Percentiles rank a stretch among this genome's conserved stretches.
phyloP scores from a whole-genome alignment of 768 basidiomycete species.

The Nidularia pulvinata region DNA sequence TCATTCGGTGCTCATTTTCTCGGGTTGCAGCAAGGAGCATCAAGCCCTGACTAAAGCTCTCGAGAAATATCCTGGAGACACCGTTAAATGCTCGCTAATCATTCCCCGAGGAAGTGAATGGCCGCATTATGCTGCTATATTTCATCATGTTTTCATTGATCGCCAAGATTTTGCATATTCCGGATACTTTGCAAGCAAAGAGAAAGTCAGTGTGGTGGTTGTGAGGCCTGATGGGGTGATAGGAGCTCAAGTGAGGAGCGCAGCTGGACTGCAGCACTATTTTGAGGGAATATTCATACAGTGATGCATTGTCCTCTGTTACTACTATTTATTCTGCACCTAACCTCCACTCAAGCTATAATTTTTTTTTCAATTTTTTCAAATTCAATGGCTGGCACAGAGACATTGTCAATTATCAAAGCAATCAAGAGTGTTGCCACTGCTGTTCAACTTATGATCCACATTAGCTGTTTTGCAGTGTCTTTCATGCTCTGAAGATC shows the following conservation, averaged over 20 bases:
- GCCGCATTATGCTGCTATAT: constrained; percentile 5
- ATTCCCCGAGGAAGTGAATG: not conserved
- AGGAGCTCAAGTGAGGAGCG: constrained; percentile 9
- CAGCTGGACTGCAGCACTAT: constrained; percentile 7
- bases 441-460: no score
- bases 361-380: no score
- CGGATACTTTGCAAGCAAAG: constrained; percentile 5
- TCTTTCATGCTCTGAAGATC: no score
- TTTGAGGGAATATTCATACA: constrained; percentile 9
- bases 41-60: not conserved
- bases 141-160: constrained; percentile 8
- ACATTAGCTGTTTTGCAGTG: no score
- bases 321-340: no score
- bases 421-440: no score
- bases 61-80: not conserved
- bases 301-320: no score
- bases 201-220: constrained; percentile 3
- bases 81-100: not conserved
- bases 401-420: no score
- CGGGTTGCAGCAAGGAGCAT: not conserved
- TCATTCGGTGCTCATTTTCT: not conserved
- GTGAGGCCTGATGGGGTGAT: constrained; percentile 15
- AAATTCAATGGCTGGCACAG: no score
- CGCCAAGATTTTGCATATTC: constrained; percentile 9
- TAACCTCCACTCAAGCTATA: no score